Percentiles rank a stretch among this genome's conserved stretches.
Conservation (phyloP, 2,329 filamentous ascomycete species). For the Pestalotiopsis sp. region DNA sequence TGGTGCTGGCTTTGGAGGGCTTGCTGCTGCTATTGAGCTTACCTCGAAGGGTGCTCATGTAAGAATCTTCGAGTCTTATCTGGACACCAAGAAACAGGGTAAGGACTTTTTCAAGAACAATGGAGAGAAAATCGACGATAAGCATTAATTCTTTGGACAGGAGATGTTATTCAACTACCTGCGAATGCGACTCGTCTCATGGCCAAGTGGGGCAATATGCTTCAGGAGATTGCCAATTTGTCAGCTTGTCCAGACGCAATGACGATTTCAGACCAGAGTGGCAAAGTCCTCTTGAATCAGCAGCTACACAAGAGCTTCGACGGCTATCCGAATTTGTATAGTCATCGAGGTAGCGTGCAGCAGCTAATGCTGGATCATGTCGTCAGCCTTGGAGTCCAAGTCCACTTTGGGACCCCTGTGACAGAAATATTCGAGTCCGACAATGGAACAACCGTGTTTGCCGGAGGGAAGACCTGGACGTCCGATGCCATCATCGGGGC, state of each 20-base stretch:
- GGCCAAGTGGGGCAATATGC: neutral
- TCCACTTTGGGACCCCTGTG: neutral
- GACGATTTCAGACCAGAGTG: neutral
- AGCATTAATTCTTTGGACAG: neutral
- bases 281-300: neutral
- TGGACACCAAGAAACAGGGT: neutral
- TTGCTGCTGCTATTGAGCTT: neutral
- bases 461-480: neutral
- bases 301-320: neutral
- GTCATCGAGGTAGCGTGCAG: neutral
- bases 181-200: neutral
- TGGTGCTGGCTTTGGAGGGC: neutral
- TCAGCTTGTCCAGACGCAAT: neutral
- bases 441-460: neutral
- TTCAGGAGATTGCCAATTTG: neutral
- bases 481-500: neutral
- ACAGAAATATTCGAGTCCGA: neutral
- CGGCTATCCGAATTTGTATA: neutral
- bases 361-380: neutral
- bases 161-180: neutral
- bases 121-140: neutral
- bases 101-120: neutral
- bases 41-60: neutral
- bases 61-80: neutral
- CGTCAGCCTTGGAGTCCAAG: neutral